Evolutionary conservation across 2,329 filamentous ascomycete genomes (phyloP), one percentile per base, ranked within the genome.

Genomic region (Exserohilum rostratum): DNA sequence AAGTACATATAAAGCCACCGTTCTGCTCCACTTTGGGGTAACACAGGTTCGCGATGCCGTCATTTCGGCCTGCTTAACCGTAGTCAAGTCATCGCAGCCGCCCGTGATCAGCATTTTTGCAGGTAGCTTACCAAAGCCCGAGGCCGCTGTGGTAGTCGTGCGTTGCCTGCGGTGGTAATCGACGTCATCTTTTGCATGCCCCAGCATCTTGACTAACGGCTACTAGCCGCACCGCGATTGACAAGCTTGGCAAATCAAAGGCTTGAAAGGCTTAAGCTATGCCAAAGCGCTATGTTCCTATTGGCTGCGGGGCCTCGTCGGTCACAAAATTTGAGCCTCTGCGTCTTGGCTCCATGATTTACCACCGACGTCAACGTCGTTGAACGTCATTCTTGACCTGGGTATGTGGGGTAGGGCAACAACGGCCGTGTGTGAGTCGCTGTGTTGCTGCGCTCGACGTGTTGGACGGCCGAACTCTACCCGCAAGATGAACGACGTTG

Each of bases 171-270:
- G 22, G 39, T 30, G 25, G 27, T 35, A n/a, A 6, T 15, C 43
- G 48, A 55, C 53, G 53, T 55, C 53, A 55, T 52, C 35, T 17
- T 46, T 33, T 34, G 33, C 45, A 44, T 45, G 51, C 13, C 29
- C 27, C 31, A 30, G 22, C 13, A 42, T 17, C 31, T 7, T 27
- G 18, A 34, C 12, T 27, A 29, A 40, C 12, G 45, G 53, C 30
- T 18, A 22, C 48, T 42, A 52, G 37, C 18, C 25, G 29, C 25
- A 46, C 42, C 30, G 48, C 29, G 25, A 18, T 43, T 7, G 29
- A 38, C 17, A 18, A 40, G 22, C 39, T 39, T n/a, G 40, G 40
- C 29, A 15, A 50, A 50, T 35, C 33, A 29, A 54, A 52, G 46
- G 48, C 53, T 55, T 52, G 43, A 52, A 33, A 17, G 6, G 42